Evolutionary conservation across 768 basidiomycete genomes (phyloP), one percentile per base, ranked within the genome.

Genomic region (Leccinum ochraceum): DNA sequence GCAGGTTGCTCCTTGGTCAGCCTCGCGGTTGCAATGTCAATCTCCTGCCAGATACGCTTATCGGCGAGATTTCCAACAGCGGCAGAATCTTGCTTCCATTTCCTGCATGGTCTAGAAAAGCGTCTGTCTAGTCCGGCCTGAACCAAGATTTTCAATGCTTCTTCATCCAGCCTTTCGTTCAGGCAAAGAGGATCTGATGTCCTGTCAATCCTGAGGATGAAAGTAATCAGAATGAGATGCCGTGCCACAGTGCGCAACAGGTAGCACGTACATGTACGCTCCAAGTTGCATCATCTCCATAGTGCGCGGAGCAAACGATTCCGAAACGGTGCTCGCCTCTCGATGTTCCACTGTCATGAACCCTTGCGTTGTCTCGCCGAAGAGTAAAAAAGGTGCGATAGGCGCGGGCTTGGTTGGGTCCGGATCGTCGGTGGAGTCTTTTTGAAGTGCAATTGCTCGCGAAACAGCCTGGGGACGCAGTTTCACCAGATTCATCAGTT

Each of bases 361-460:
- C 1, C 73, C 81, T 60, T 80, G 79, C 2, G 58, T 24, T 1
- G 75, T 76, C 62, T 82, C 81, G 4, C 80, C 79, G 39, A 61
- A 66, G 20, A 82, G 58, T 0, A 82, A 67, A 44, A 57, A 66
- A 1, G 77, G 77, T 11, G 54, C 53, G 6, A 70, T 60, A 0
- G 57, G 54, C 2, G 7, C 39, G 0, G 60, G 59, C 49, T 66
- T 61, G 0, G 56, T 53, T 6, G 61, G 16, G 34, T 53, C 59
- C 3, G 55, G 24, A 39, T 56, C 56, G 20, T 67, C 66, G 2
- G 26, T 5, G 30, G 56, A 61, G 16, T 52, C 54, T 13, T 64
- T 57, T 22, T 64, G 53, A 46, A 63, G 54, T 1, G 39, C 30
- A 4, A 70, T 70, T 20, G 52, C 39, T 22, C 30, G 63, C 32